Evolutionary conservation across 495 filamentous ascomycete genomes (phyloP).

Genomic region (Aspergillus cavernicola): DNA sequence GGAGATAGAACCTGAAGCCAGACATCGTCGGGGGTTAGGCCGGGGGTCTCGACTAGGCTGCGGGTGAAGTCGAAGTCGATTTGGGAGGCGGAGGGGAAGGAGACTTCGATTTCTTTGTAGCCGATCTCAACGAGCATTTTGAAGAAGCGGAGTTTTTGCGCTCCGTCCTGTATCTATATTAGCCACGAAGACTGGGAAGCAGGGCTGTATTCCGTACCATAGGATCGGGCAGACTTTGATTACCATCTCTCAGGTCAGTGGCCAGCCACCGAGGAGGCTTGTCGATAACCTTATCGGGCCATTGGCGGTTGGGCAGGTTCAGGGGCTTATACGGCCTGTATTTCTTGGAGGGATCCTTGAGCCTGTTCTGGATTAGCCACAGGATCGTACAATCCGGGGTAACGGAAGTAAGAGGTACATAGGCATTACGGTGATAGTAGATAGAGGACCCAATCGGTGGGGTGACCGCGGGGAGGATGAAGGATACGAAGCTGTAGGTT

Average conservation of each 20-base stretch:
- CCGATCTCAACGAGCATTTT: constrained; percentile 89
- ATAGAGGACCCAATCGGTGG: constrained; percentile 8
- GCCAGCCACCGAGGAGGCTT: constrained; percentile 83
- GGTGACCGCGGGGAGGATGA: constrained; percentile 4
- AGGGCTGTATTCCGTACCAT: constrained; percentile 56
- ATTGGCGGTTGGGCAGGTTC: constrained; percentile 81
- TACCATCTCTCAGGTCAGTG: constrained; percentile 82
- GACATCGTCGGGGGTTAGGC: constrained; percentile 85
- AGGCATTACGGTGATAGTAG: constrained; percentile 6
- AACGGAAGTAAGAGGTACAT: constrained; percentile 6
- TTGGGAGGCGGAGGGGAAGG: constrained; percentile 90
- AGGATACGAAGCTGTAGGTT: background rate
- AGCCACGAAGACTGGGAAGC: background rate
- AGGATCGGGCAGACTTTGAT: constrained; percentile 82
- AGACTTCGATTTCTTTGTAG: constrained; percentile 98
- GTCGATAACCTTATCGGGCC: constrained; percentile 73
- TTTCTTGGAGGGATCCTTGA: constrained; percentile 90
- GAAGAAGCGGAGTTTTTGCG: constrained; percentile 95
- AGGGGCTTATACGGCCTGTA: constrained; percentile 79
- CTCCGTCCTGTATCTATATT: constrained; percentile 59
- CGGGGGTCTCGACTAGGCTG: constrained; percentile 81
- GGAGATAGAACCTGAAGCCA: constrained; percentile 94
- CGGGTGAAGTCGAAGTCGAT: constrained; percentile 96
- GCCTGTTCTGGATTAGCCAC: constrained; percentile 36
- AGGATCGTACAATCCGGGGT: constrained; percentile 3